Evolutionary conservation across 768 basidiomycete species (phyloP).

Genomic region (Lenzites betulinus): DNA sequence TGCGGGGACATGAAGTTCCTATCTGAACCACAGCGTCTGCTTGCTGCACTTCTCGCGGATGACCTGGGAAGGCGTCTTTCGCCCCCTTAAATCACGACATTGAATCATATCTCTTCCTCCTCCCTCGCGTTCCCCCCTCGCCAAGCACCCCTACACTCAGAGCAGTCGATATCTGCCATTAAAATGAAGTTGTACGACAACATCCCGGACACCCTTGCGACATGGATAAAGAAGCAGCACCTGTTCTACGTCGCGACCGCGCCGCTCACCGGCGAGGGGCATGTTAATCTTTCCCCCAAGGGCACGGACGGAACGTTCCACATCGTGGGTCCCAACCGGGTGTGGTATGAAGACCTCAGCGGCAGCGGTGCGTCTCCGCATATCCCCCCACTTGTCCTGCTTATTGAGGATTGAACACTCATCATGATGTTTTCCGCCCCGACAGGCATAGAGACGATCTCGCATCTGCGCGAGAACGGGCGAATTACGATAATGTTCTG

Average conservation of each 20-base stretch:
- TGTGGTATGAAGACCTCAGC: conserved; percentile 76
- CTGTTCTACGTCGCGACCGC: conserved; percentile 73
- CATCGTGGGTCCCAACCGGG: conserved; percentile 49
- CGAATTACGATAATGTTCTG: conserved; percentile 62
- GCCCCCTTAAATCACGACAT: no score
- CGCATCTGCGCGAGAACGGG: conserved; percentile 63
- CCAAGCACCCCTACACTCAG: not conserved
- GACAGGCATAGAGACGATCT: conserved; percentile 55
- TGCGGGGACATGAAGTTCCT: no score
- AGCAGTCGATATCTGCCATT: no score
- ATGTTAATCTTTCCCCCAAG: conserved; percentile 70
- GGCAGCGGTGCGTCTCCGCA: conserved; percentile 56
- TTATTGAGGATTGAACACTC: not conserved
- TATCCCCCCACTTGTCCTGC: not conserved
- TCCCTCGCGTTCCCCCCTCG: not conserved
- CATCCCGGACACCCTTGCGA: conserved; percentile 52
- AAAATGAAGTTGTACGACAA: conserved; percentile 55
- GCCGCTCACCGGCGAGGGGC: conserved; percentile 54
- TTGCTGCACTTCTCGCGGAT: no score
- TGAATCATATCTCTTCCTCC: not conserved
- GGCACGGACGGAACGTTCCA: conserved; percentile 61
- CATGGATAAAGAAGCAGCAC: conserved; percentile 62
- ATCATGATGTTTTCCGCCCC: not conserved
- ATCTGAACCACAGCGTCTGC: no score
- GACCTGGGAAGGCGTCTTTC: no score